phyloP scores from a whole-genome alignment of 192 early-diverging fungal species.

The Coemansia guatemalensis region DNA sequence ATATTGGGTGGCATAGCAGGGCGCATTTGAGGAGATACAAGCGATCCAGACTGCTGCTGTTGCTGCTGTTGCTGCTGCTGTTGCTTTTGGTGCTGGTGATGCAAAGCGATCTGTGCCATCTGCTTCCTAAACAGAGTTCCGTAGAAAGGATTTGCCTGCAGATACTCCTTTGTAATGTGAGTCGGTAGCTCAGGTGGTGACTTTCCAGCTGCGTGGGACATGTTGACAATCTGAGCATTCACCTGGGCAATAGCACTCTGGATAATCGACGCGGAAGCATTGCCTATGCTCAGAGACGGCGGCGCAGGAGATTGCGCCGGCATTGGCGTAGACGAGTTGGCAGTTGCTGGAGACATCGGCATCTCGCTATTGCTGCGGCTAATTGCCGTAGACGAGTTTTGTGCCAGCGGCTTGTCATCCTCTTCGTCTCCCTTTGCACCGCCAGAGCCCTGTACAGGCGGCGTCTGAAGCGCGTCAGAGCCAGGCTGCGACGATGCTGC shows the following conservation, averaged over 20 bases:
- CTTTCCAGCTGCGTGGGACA: constrained; percentile 13
- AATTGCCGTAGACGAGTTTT: constrained; percentile 1
- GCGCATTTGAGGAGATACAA: constrained; percentile 33
- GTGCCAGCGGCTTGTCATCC: constrained; percentile 21
- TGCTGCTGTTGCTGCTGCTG: constrained; percentile 18
- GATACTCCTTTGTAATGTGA: constrained; percentile 43
- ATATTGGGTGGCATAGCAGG: too few species aligned
- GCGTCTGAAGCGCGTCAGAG: constrained; percentile 7
- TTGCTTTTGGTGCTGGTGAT: constrained; percentile 13
- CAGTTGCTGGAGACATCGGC: constrained; percentile 12
- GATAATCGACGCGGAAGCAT: neutral
- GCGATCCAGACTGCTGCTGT: constrained; percentile 13
- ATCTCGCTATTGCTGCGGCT: constrained; percentile 10
- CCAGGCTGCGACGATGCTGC: constrained; percentile 5
- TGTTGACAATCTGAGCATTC: constrained; percentile 15
- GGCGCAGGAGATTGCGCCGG: constrained; percentile 6
- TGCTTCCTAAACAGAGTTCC: constrained; percentile 24
- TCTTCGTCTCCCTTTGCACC: constrained; percentile 2
- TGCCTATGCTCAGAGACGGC: constrained; percentile 1
- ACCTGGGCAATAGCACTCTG: constrained; percentile 22
- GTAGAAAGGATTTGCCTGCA: constrained; percentile 43
- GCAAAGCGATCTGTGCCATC: constrained; percentile 5
- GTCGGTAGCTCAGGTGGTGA: constrained; percentile 20
- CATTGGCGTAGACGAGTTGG: constrained; percentile 8
- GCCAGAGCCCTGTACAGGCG: neutral